Evolutionary conservation across 345 rosid genomes (phyloP), one percentile per base, ranked within the genome.

Genomic region (Gossypium arboreum): DNA sequence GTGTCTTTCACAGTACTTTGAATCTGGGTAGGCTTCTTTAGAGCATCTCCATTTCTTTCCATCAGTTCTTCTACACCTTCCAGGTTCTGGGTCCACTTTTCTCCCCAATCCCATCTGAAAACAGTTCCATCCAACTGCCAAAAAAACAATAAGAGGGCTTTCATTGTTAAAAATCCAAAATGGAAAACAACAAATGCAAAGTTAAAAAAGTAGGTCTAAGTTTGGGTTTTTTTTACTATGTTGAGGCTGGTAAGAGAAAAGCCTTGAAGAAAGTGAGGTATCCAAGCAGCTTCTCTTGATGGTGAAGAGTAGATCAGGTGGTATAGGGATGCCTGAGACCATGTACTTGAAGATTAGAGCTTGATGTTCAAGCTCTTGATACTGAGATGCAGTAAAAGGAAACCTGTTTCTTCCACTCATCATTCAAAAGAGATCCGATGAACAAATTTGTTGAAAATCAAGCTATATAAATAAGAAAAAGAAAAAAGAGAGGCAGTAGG

Each of bases 1-100:
- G 86, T 94, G 98, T 79, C 86, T 89, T 29, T 92, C 98, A 82
- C 98, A 94, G 84, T 92, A 94, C 66, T 94, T 94, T 6, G 98
- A 94, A 85, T 82, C 86, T 0, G 90, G 88, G 78, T 90, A 85
- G 58, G 92, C 96, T 78, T 91, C 94, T 74, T 90, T 92, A 2
- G 97, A 90, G 85, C 97, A 92, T 87, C 97, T 87, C 97, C 97
- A 92, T 79, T 92, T 92, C 88, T 92, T 92, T 12, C 97, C 97
- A 68, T 92, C 97, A 0, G 94, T 90, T 81, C 97, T 90, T 73
- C 92, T 84, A 61, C 97, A 92, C 74, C 97, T 82, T 52, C 95
- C 93, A 1, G 95, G 97, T 83, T 92, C 97, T 3, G 93, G 91
- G 81, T 92, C 97, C 47, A 87, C 71, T 82, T 88, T 89, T 83